Conservation (phyloP, 495 filamentous ascomycete genomes). For the Penicillium nucicola region DNA sequence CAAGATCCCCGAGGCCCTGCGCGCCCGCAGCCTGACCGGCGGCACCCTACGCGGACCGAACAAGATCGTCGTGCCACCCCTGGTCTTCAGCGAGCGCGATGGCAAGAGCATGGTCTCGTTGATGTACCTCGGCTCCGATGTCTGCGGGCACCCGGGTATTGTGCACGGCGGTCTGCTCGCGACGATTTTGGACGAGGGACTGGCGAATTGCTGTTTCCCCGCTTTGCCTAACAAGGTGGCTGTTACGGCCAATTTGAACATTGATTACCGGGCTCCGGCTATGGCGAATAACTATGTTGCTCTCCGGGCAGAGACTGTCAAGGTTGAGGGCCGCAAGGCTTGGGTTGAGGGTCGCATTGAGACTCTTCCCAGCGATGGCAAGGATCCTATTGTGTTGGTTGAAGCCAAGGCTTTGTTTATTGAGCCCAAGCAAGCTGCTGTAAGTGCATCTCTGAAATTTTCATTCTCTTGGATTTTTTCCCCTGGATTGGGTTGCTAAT, state of each 20-base stretch:
- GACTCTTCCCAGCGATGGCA: slow-evolving; percentile 63
- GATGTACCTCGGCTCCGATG: slow-evolving; percentile 71
- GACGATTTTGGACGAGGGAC: slow-evolving; percentile 86
- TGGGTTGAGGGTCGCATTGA: slow-evolving; percentile 94
- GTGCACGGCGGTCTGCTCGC: slow-evolving; percentile 90
- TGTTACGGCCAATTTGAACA: slow-evolving; percentile 85
- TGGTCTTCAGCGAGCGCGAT: slow-evolving; percentile 65
- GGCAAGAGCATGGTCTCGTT: slow-evolving; percentile 74
- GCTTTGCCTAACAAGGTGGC: slow-evolving; percentile 85
- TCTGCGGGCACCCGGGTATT: slow-evolving; percentile 91
- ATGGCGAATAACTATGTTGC: slow-evolving; percentile 75
- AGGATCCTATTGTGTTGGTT: slow-evolving; percentile 63
- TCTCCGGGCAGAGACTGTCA: slow-evolving; percentile 74
- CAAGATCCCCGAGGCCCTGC: slow-evolving; percentile 68
- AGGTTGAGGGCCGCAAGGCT: slow-evolving; percentile 91
- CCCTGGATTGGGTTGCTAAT: background rate
- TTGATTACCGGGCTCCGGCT: slow-evolving; percentile 82
- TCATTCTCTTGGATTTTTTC: slow-evolving; percentile 10
- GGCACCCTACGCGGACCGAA: slow-evolving; percentile 75
- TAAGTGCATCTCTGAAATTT: slow-evolving; percentile 41
- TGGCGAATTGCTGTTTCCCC: slow-evolving; percentile 87
- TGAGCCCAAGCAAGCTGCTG: slow-evolving; percentile 79
- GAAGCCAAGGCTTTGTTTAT: slow-evolving; percentile 86
- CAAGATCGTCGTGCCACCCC: slow-evolving; percentile 78
- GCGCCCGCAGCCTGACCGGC: slow-evolving; percentile 73